Conservation (phyloP, 768 basidiomycete genomes). For the Lactarius deliciosus region DNA sequence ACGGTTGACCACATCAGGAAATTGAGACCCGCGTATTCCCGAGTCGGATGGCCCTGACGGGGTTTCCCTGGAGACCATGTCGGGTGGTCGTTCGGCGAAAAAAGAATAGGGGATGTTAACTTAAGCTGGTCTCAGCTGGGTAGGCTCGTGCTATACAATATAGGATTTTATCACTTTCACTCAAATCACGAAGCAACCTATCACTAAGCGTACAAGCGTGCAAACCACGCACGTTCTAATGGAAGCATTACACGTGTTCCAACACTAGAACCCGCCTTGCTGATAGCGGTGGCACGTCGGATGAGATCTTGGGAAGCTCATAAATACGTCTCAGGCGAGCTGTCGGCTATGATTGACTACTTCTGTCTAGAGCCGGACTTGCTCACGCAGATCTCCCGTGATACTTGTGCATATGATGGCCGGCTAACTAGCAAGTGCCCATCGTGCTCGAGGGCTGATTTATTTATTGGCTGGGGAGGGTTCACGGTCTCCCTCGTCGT, state of each 20-base stretch:
- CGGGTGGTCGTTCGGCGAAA: slow-evolving; percentile 47
- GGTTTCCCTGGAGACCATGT: slow-evolving; percentile 76
- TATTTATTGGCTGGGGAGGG: slow-evolving; percentile 81
- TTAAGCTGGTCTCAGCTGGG: slow-evolving; percentile 78
- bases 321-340: slow-evolving; percentile 78
- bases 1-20: slow-evolving; percentile 50
- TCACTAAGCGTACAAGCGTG: slow-evolving; percentile 82
- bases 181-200: slow-evolving; percentile 63
- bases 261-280: slow-evolving; percentile 61
- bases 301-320: slow-evolving; percentile 57
- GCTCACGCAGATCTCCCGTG: slow-evolving; percentile 59
- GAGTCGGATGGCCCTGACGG: slow-evolving; percentile 50
- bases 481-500: slow-evolving; percentile 82
- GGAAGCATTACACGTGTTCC: slow-evolving; percentile 78
- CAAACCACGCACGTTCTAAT: slow-evolving; percentile 68
- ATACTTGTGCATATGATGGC: slow-evolving; percentile 76
- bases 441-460: background rate
- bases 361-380: slow-evolving; percentile 77
- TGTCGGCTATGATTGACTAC: slow-evolving; percentile 61
- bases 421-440: slow-evolving; percentile 68
- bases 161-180: background rate
- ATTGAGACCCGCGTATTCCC: slow-evolving; percentile 45
- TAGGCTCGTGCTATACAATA: slow-evolving; percentile 48
- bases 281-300: slow-evolving; percentile 30
- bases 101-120: slow-evolving; percentile 62